Evolutionary conservation across 2,329 filamentous ascomycete genomes (phyloP), one percentile per base, ranked within the genome.

Genomic region (Dothideomycetes sp.): DNA sequence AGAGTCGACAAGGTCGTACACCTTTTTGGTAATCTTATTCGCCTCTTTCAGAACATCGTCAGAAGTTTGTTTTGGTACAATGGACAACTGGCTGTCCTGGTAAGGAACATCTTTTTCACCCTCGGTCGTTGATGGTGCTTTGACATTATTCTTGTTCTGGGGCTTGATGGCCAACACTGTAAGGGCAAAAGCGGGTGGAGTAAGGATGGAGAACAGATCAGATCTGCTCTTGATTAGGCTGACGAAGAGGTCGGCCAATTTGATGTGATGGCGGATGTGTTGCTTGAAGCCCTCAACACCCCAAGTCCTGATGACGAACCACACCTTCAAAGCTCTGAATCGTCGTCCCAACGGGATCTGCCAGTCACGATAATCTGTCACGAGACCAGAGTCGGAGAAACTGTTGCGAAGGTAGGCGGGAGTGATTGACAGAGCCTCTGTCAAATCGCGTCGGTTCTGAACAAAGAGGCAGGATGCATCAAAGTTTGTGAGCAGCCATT

Each of bases 291-390:
- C 89, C 20, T 71, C 69, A 37, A 93, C 65, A 0, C 89, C 89
- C 56, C 87, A 94, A 30, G 74, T 80, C 31, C 89, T 73, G 53
- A 95, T 67, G 6, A 96, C 87, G 58, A 95, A 95, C 89, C 89
- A 96, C 48, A 94, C 80, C 67, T 96, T 96, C 44, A 96, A 65
- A 3, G 82, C 78, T 45, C 89, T 75, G 72, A 96, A 96, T 12
- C 89, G 73, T 3, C 89, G 73, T 7, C 89, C 89, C 0, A 96
- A 78, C 0, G 89, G 87, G 53, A 96, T 93, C 64, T 94, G 87
- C 89, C 89, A 96, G 69, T 96, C 88, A 33, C 89, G 78, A 67
- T 94, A 95, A 63, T 96, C 89, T 17, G 86, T 94, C 1, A 95
- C 89, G 2, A 89, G 72, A 0, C 86, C 87, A 25, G 73, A 76